Conservation (phyloP, 164 flowering plant genomes). For the Macadamia tetraphylla region DNA sequence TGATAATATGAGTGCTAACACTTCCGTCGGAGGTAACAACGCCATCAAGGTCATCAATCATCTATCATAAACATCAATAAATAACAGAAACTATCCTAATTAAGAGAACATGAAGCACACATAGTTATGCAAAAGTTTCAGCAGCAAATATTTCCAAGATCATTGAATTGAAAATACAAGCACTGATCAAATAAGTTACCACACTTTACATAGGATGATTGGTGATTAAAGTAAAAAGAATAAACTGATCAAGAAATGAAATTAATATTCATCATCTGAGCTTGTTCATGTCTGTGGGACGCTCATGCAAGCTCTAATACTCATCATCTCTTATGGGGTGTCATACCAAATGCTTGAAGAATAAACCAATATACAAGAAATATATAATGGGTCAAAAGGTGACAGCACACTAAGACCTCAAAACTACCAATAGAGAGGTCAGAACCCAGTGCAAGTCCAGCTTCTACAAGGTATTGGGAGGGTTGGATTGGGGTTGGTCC, state of each 20-base stretch:
- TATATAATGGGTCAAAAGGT: background rate
- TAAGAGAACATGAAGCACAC: background rate
- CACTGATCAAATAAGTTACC: too few species aligned
- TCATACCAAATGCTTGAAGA: background rate
- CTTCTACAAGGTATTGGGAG: too few species aligned
- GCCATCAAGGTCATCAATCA: slow-evolving; percentile 76
- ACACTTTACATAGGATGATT: background rate
- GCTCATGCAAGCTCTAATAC: background rate
- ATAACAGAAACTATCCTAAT: background rate
- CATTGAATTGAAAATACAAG: background rate
- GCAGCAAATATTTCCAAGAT: background rate
- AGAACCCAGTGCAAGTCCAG: too few species aligned
- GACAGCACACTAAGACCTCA: too few species aligned
- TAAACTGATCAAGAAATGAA: background rate
- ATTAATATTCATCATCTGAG: too few species aligned
- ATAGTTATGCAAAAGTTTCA: background rate
- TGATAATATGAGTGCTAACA: slow-evolving; percentile 62
- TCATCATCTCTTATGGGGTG: background rate
- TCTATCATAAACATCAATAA: slow-evolving; percentile 33
- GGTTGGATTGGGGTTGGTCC: too few species aligned
- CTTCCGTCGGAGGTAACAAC: slow-evolving; percentile 55
- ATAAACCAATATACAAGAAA: too few species aligned
- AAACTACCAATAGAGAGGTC: too few species aligned
- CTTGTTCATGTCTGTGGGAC: too few species aligned
- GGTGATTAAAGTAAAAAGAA: background rate